Conservation (phyloP, 331 rosid species). For the Malus hybrid region DNA sequence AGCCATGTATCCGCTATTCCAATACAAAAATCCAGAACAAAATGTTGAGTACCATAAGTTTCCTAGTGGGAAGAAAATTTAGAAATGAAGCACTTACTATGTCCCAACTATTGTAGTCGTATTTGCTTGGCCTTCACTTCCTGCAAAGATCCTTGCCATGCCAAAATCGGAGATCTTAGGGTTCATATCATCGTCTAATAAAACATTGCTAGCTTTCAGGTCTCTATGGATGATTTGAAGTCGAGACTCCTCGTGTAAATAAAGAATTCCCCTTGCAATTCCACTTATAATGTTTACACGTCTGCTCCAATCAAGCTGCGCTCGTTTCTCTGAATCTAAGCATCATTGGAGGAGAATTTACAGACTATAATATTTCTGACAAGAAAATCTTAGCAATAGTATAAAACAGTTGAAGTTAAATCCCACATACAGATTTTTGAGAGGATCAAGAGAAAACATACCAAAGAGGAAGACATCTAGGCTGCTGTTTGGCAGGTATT, state of each 20-base stretch:
- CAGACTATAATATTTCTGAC: background rate
- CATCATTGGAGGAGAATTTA: background rate
- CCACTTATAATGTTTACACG: conserved; percentile 39
- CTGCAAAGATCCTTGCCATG: conserved; percentile 45
- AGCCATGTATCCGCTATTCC: conserved; percentile 8
- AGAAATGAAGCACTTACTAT: conserved; percentile 30
- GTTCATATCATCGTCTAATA: conserved; percentile 47
- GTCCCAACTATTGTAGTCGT: conserved; percentile 59
- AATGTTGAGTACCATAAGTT: background rate
- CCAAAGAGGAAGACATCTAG: conserved; percentile 54
- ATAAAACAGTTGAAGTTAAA: background rate
- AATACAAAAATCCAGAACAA: background rate
- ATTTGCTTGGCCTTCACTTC: conserved; percentile 28
- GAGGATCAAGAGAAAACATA: background rate
- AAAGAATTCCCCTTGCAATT: conserved; percentile 43
- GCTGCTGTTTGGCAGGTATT: conserved; percentile 51
- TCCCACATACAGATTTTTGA: background rate
- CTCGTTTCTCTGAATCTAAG: conserved; percentile 32
- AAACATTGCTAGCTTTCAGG: conserved; percentile 49
- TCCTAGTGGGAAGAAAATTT: too few relatives aligned
- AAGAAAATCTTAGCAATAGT: too few relatives aligned
- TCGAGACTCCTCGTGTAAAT: conserved; percentile 60
- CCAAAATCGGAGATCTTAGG: conserved; percentile 71
- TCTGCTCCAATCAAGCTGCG: conserved; percentile 28
- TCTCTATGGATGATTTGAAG: conserved; percentile 57